A percentile compares a stretch with the other conserved stretches of the same genome.
Conservation (phyloP, 768 basidiomycete species). For the Gloeopeniophorella convolvens region DNA sequence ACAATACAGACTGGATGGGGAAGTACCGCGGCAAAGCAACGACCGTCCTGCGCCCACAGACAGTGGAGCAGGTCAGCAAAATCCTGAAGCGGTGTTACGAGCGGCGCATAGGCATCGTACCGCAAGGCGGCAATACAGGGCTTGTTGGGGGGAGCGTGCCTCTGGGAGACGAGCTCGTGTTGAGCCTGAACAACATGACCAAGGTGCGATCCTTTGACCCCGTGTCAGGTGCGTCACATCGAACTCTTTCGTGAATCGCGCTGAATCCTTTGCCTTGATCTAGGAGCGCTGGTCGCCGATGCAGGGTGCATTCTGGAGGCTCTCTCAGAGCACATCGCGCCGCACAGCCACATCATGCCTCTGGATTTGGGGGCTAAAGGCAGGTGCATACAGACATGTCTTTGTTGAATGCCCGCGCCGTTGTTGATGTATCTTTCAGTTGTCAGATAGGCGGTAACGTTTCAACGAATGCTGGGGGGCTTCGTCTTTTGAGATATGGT, state of each 20-base stretch:
- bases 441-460: conserved; percentile 99
- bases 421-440: conserved; percentile 35
- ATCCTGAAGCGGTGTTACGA: conserved; percentile 85
- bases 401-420: neutral
- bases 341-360: conserved; percentile 93
- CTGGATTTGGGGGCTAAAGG: conserved; percentile 95
- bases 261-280: neutral
- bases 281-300: conserved; percentile 87
- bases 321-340: conserved; percentile 78
- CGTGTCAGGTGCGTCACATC: conserved; percentile 54
- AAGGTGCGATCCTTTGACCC: conserved; percentile 78
- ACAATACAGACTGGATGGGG: conserved; percentile 94
- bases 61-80: conserved; percentile 80
- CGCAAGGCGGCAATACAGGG: conserved; percentile 98
- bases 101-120: conserved; percentile 81
- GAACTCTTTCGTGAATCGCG: conserved; percentile 2
- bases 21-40: conserved; percentile 84
- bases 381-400: conserved; percentile 44
- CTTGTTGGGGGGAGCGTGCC: conserved; percentile 95
- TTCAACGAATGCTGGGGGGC: conserved; percentile 96
- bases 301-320: conserved; percentile 91
- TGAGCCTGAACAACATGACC: conserved; percentile 80
- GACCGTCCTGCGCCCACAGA: conserved; percentile 84
- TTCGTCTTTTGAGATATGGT: conserved; percentile 89
- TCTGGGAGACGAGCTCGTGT: conserved; percentile 76